Percentiles rank a stretch among this genome's conserved stretches.
phyloP scores from a whole-genome alignment of 1,139 yeast genomes.

The Barnettozyma hawaiiensis region DNA sequence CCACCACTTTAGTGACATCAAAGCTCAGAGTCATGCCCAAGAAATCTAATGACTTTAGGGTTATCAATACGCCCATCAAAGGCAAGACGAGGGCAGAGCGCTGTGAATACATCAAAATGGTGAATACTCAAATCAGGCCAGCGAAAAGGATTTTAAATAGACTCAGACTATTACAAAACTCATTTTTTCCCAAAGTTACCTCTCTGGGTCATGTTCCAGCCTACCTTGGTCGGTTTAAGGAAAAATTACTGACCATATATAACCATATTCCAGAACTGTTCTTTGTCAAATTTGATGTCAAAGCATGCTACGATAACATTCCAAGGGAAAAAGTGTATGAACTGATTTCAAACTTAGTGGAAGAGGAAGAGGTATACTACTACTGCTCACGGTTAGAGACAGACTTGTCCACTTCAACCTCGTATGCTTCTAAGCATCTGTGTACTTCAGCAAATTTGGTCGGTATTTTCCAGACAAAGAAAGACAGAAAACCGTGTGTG shows the following conservation, averaged over 20 bases:
- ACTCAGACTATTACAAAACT: constrained; percentile 23
- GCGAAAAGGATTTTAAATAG: constrained; percentile 31
- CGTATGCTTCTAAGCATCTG: neutral
- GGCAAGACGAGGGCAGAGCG: constrained; percentile 23
- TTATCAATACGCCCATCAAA: constrained; percentile 50
- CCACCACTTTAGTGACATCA: constrained; percentile 28
- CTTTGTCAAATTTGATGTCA: constrained; percentile 70
- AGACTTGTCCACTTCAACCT: constrained; percentile 4
- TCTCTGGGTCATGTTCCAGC: constrained; percentile 34
- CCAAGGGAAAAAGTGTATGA: constrained; percentile 45
- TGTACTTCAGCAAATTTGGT: neutral
- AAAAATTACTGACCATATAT: constrained; percentile 18
- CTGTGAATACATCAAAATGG: constrained; percentile 27
- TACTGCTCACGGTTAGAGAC: constrained; percentile 4
- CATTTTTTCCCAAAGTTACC: constrained; percentile 24
- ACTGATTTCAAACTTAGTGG: constrained; percentile 20
- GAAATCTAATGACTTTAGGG: constrained; percentile 44
- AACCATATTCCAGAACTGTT: constrained; percentile 36
- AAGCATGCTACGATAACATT: constrained; percentile 73
- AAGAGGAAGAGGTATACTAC: constrained; percentile 11
- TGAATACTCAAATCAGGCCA: constrained; percentile 32
- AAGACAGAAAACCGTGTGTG: neutral
- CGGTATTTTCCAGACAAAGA: neutral
- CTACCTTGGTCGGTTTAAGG: constrained; percentile 30
- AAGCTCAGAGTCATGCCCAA: constrained; percentile 51